Base-by-base conservation (phyloP, 805 yeast genomes). In the Wickerhamiella musiphila region DNA sequence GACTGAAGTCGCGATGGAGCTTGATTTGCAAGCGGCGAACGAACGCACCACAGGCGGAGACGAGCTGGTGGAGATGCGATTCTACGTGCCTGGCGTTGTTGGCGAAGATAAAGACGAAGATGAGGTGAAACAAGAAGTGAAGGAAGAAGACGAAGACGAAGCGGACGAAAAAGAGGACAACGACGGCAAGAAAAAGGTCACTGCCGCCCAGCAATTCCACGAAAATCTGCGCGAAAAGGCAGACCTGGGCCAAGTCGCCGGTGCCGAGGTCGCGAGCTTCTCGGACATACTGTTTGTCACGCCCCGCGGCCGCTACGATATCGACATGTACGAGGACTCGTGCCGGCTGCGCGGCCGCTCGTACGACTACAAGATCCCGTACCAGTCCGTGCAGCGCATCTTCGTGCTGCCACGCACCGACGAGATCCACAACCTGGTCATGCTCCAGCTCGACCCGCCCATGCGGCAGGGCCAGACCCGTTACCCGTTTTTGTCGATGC, bases 221-320 rank as follows among this genome's bases (percentile, higher is more conserved):
- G 96, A 90, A 38, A 81, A 78, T 46, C 65, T 90, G 51, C 83
- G 78, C 53, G 94, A 84, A 40, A 75, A 73, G 49, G 98, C 98
- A 14, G 86, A 79, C 46, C 78, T 90, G 49, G 95, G 96, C 12
- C 86, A 76, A 54, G 86, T 75, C 31, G 74, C 93, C 1, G 96
- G 96, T 24, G 93, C 84, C 42, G 90, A 94, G 6, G 77, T 90
- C 52, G 94, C 82, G 4, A 78, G 95, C 5, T 84, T 86, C 58
- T 70, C 78, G 31, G 96, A 86, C 47, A 72, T 84, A 4, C 65
- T 86, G 51, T 82, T 90, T 65, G 70, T 90, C 37, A 90, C 96
- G 1, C 98, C 98, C 47, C 75, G 98, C 66, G 98, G 98, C 42
- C 86, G 98, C 56, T 90, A 84, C 54, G 96, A 90, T 54, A 78